Base-by-base conservation (phyloP, 2,329 filamentous ascomycete genomes). In the Stylonectria norvegica region DNA sequence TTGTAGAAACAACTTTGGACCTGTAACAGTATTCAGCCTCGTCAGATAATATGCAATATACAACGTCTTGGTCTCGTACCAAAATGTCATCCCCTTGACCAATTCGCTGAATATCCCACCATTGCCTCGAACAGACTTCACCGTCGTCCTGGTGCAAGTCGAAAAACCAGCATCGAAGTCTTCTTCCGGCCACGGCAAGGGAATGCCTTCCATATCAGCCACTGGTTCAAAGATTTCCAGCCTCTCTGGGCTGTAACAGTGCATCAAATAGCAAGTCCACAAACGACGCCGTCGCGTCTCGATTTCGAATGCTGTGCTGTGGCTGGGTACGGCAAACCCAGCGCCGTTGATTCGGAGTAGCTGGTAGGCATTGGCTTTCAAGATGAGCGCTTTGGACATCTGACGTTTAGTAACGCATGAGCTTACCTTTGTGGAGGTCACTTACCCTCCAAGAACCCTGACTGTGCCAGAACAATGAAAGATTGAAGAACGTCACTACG, bases 381-480 rank as follows among this genome's bases (percentile, higher is more conserved):
- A 14, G n/a, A n/a, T n/a, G n/a, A n/a, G n/a, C n/a, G n/a, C n/a
- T n/a, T n/a, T n/a, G n/a, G n/a, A n/a, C n/a, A n/a, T n/a, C n/a
- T n/a, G n/a, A n/a, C n/a, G n/a, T n/a, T n/a, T n/a, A n/a, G n/a
- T n/a, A n/a, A n/a, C 10, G 11, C 10, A 18, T 19, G 3, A 10
- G 0, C 4, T 2, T 23, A 39, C 51, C 50, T 22, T 50, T 54
- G n/a, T 54, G 42, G 0, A 54, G 34, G 15, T 54, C 43, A 2
- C 50, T 52, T 11, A 46, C 46, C 2, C 42, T 39, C 51, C 51
- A 54, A 3, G 48, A 52, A 0, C 51, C 51, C 4, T 54, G 46
- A 3, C 50, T 54, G 7, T 54, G 43, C 51, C 51, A 54, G 4
- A 54, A 54, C 0, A 54, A 18, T 3, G 50, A 36, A 11, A 54